Percentiles rank a stretch among this genome's conserved stretches.
Evolutionary conservation across 176 grass and related monocot genomes (phyloP).

Genomic region (Rhynchospora breviuscula): DNA sequence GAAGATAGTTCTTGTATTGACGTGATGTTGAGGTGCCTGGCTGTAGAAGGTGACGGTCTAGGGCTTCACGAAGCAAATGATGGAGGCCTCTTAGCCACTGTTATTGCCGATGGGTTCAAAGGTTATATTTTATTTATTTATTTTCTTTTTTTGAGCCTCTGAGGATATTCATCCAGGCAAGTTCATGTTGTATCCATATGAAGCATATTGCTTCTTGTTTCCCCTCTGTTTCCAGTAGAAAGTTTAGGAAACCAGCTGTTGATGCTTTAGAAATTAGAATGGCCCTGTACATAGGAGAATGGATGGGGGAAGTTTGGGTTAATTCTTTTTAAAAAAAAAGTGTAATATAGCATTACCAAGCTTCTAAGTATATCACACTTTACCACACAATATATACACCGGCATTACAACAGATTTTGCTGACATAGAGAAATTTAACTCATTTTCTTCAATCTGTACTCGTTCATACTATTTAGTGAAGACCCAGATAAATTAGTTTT

Average conservation of each 20-base stretch:
- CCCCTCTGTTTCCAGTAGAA: neutral
- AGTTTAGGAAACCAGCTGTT: neutral
- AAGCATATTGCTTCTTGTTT: neutral
- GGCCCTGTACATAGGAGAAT: neutral
- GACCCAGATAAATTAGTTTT: too few relatives aligned
- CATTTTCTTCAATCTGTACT: too few relatives aligned
- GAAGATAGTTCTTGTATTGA: slow-evolving; percentile 80
- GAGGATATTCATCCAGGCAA: neutral
- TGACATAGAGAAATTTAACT: too few relatives aligned
- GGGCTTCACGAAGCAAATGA: slow-evolving; percentile 78
- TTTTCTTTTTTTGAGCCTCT: neutral
- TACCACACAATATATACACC: too few relatives aligned
- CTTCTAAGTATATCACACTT: too few relatives aligned
- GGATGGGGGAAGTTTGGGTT: neutral
- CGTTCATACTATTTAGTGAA: too few relatives aligned
- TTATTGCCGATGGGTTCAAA: slow-evolving; percentile 90
- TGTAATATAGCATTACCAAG: too few relatives aligned
- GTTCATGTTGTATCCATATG: neutral
- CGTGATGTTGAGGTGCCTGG: slow-evolving; percentile 64
- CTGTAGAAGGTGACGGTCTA: slow-evolving; percentile 67
- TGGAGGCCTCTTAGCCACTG: slow-evolving; percentile 81
- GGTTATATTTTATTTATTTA: slow-evolving; percentile 30
- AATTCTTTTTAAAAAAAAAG: neutral
- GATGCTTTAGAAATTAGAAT: neutral
- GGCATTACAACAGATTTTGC: too few relatives aligned